Base-by-base conservation (phyloP, 495 filamentous ascomycete species). In the Penicillium canescens region DNA sequence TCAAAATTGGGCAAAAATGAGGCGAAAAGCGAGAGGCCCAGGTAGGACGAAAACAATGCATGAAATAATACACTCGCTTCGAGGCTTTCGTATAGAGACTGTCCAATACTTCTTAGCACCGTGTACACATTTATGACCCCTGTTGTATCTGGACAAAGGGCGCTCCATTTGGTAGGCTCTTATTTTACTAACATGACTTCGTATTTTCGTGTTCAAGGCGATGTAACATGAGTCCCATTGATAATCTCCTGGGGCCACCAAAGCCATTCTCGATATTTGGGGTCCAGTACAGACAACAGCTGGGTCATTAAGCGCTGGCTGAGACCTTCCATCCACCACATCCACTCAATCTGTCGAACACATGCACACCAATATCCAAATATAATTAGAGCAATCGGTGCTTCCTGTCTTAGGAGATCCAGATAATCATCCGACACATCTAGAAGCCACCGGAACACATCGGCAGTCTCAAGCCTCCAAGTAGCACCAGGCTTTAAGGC, bases 261-360 rank as follows among this genome's bases (percentile, higher is more conserved):
- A 41, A 73, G 34, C 59, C 59, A 69, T 10, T 41, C 47, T 37
- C 49, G 52, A 47, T 66, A 59, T 48, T 49, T 45, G 6, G 33
- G 33, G 31, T 64, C 57, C 4, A 70, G 40, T 4, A 50, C 42
- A 36, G 34, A 20, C 26, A 51, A 60, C 18, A 73, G 26, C 38
- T 61, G 55, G n/a, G 50, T 38, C 37, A 71, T 50, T 7, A 71
- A 49, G 3, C 57, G 61, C 16, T 40, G 39, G 52, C 63, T 59
- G 40, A 63, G 52, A n/a, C 63, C 63, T 16, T 65, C 53, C 54
- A 71, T 60, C 60, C 63, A 73, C 70, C 70, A 73, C 52, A 65
- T 60, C 59, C 63, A 63, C 35, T 70, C 63, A 14, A 68, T 39
- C 46, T 56, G 49, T 6, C 55, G 51, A 28, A 73, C 26, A 9